A percentile compares a stretch with the other conserved stretches of the same genome.
Conservation (phyloP, 2,329 filamentous ascomycete genomes). For the Penicillium sp. region DNA sequence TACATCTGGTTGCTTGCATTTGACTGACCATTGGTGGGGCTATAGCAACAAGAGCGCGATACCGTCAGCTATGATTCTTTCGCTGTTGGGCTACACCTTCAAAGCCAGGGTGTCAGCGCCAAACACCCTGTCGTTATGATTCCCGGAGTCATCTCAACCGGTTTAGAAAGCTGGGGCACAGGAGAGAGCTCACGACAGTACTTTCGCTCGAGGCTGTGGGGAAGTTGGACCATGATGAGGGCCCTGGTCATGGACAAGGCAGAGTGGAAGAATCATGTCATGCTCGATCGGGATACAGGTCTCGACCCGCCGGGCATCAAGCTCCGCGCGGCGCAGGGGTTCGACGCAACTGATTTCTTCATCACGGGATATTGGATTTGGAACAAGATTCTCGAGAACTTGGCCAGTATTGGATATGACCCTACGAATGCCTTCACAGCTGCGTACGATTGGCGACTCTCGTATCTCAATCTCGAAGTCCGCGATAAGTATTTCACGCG, state of each 20-base stretch:
- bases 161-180: constrained; percentile 95
- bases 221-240: constrained; percentile 98
- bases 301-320: constrained; percentile 90
- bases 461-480: constrained; percentile 84
- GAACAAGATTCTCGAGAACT: constrained; percentile 97
- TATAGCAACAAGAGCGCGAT: constrained; percentile 77
- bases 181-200: constrained; percentile 81
- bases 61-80: constrained; percentile 92
- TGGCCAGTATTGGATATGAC: constrained; percentile 94
- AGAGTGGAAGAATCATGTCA: constrained; percentile 92
- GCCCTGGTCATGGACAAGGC: constrained; percentile 92
- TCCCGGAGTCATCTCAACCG: constrained; percentile 95
- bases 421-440: constrained; percentile 71
- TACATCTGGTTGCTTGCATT: neutral
- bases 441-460: constrained; percentile 88
- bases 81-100: constrained; percentile 80
- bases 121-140: constrained; percentile 95
- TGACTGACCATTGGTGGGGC: constrained; percentile 10
- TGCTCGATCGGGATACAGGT: constrained; percentile 90
- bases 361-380: constrained; percentile 93
- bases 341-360: constrained; percentile 91
- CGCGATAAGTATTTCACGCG: constrained; percentile 93
- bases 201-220: constrained; percentile 93
- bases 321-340: constrained; percentile 88
- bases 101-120: constrained; percentile 75